Conservation (phyloP, 2,329 filamentous ascomycete species). For the Coleophoma cylindrospora region DNA sequence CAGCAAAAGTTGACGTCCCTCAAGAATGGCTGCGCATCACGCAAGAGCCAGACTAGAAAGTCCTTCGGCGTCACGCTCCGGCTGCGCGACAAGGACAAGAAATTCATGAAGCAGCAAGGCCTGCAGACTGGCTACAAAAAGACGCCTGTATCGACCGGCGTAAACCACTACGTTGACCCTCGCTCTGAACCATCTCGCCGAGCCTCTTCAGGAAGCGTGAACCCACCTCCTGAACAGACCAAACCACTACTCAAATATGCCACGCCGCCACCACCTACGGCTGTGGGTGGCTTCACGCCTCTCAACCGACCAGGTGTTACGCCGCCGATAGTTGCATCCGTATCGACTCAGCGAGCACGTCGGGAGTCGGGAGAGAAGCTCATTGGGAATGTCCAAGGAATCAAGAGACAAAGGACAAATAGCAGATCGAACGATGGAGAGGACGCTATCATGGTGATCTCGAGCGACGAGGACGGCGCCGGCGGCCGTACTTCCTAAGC, state of each 20-base stretch:
- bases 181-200: not conserved
- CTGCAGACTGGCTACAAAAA: not conserved
- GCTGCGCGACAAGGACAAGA: constrained; percentile 21
- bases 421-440: not conserved
- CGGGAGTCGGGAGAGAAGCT: not conserved
- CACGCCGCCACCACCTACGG: not conserved
- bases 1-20: constrained; percentile 10
- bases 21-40: constrained; percentile 21
- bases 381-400: not conserved
- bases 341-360: not conserved
- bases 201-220: not conserved
- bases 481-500: too few species aligned
- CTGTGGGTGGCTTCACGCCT: not conserved
- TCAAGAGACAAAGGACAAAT: not conserved
- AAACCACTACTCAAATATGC: not conserved
- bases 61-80: constrained; percentile 21
- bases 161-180: not conserved
- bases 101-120: constrained; percentile 2
- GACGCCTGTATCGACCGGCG: not conserved
- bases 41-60: constrained; percentile 21
- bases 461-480: not conserved
- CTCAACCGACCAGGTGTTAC: not conserved
- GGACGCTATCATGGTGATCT: not conserved
- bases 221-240: not conserved
- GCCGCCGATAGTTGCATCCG: not conserved